phyloP scores from a whole-genome alignment of 768 basidiomycete genomes.

The Lentinula edodes region DNA sequence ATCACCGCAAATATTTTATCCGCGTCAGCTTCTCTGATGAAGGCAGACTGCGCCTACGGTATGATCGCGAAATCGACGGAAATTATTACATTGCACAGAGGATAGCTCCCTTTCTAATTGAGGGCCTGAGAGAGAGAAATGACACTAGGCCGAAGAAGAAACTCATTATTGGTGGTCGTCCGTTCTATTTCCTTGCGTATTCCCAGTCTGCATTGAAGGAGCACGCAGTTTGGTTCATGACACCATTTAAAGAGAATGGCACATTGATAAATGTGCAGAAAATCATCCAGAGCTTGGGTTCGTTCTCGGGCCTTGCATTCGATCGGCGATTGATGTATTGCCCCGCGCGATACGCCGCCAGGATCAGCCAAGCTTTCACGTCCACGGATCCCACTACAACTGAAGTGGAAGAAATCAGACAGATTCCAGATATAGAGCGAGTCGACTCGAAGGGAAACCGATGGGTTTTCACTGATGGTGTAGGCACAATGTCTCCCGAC shows the following conservation, averaged over 20 bases:
- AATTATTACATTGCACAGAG: conserved; percentile 38
- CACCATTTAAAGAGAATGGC: conserved; percentile 34
- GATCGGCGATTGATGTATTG: conserved; percentile 46
- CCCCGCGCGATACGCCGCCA: conserved; percentile 65
- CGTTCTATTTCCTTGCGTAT: conserved; percentile 64
- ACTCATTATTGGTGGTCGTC: conserved; percentile 45
- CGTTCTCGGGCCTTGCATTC: conserved; percentile 39
- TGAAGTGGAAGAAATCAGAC: conserved; percentile 42
- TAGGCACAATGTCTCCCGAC: conserved; percentile 57
- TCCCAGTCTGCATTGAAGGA: conserved; percentile 70
- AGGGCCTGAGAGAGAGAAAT: too few species aligned
- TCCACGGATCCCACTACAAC: conserved; percentile 55
- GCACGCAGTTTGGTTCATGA: conserved; percentile 65
- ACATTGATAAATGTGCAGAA: conserved; percentile 30
- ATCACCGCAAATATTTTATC: conserved; percentile 49
- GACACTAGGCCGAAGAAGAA: conserved; percentile 20
- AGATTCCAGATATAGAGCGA: conserved; percentile 27
- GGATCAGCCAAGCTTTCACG: conserved; percentile 71
- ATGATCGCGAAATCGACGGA: background rate
- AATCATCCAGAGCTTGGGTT: conserved; percentile 54
- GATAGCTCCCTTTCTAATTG: conserved; percentile 34
- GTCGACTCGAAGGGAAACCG: background rate
- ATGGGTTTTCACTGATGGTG: conserved; percentile 60
- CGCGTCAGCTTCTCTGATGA: conserved; percentile 63
- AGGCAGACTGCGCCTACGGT: conserved; percentile 43